These are phyloP conservation scores for Cytospora piceae DNA, from an alignment of 2,329 filamentous ascomycete species.

Conservation along the genomic window DNA sequence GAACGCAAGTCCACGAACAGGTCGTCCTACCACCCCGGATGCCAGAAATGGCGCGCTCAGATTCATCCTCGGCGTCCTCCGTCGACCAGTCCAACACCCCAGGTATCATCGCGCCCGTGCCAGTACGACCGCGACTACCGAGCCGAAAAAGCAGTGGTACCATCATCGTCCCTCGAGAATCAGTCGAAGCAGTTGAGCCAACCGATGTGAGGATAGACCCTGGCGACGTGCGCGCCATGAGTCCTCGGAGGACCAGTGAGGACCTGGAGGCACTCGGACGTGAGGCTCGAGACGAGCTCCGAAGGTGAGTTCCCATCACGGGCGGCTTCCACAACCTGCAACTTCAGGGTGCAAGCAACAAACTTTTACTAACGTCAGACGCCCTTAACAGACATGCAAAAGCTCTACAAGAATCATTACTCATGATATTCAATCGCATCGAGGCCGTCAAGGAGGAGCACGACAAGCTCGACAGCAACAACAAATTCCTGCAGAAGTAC, in stretches of 20 bases:
- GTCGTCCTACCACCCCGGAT: slow-evolving; percentile 21
- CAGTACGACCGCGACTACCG: slow-evolving; percentile 67
- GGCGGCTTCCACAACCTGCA: neutral
- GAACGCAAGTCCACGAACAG: slow-evolving; percentile 21
- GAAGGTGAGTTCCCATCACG: slow-evolving; percentile 49
- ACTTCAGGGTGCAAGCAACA: neutral
- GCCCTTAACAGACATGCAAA: slow-evolving; percentile 73
- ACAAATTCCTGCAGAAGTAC: slow-evolving; percentile 97
- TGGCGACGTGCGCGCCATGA: slow-evolving; percentile 92
- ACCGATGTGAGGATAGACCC: slow-evolving; percentile 78
- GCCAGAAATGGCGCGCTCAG: slow-evolving; percentile 37
- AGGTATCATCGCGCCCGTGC: slow-evolving; percentile 54
- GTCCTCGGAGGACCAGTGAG: slow-evolving; percentile 84
- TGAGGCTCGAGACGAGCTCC: slow-evolving; percentile 72
- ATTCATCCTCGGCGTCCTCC: slow-evolving; percentile 41
- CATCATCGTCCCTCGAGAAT: slow-evolving; percentile 78
- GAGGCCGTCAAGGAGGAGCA: slow-evolving; percentile 94
- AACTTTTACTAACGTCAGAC: slow-evolving; percentile 30
- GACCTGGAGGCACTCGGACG: slow-evolving; percentile 87
- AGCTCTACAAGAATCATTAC: slow-evolving; percentile 82
- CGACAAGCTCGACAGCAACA: slow-evolving; percentile 94
- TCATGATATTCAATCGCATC: slow-evolving; percentile 89
- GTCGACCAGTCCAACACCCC: slow-evolving; percentile 40
- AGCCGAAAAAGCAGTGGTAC: slow-evolving; percentile 81
- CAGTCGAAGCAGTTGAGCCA: slow-evolving; percentile 70